These are phyloP conservation scores for Coemansia sp. DNA, from an alignment of 192 early-diverging fungal genomes.

Conservation along the genomic window DNA sequence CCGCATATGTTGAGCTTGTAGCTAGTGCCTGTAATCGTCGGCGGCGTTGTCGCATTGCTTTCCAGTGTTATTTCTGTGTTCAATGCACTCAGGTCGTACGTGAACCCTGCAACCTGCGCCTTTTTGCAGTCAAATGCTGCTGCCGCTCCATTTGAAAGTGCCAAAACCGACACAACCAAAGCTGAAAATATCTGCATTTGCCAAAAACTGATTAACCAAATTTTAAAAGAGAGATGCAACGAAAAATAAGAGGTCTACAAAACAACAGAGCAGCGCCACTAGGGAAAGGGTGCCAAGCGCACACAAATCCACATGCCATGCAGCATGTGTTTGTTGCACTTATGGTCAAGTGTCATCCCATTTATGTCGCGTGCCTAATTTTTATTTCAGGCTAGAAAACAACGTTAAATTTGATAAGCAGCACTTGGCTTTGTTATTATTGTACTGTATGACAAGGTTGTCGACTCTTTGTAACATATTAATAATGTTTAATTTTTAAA, in stretches of 20 bases:
- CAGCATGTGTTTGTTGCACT: background rate
- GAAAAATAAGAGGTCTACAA: background rate
- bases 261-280: background rate
- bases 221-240: background rate
- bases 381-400: too few species aligned
- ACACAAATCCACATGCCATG: background rate
- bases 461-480: background rate
- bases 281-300: background rate
- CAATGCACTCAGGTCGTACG: constrained; percentile 44
- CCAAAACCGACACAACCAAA: background rate
- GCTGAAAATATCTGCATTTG: constrained; percentile 12
- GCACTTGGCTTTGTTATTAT: too few species aligned
- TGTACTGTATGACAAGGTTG: too few species aligned
- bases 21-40: constrained; percentile 34
- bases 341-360: background rate
- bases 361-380: too few species aligned
- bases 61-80: constrained; percentile 26
- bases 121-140: constrained; percentile 51
- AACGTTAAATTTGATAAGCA: too few species aligned
- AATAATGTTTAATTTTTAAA: background rate
- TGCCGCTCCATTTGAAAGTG: background rate
- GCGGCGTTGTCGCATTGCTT: constrained; percentile 43
- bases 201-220: background rate
- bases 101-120: constrained; percentile 34
- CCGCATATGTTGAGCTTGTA: constrained; percentile 53